Evolutionary conservation across 148 eudicot genomes (phyloP).

Genomic region (Heliosperma pusillum): DNA sequence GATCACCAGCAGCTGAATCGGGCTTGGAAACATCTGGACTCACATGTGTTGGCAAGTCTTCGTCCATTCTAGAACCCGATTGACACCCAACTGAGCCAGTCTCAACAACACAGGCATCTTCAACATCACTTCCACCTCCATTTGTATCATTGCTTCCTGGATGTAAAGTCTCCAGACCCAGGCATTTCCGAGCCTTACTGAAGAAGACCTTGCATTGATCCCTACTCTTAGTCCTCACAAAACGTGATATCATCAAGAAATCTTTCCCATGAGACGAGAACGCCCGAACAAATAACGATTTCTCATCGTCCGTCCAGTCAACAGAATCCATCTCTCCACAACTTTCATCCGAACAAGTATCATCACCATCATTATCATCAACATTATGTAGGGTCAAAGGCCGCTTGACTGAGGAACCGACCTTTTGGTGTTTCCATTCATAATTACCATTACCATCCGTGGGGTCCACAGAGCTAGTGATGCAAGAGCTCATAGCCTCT

Average conservation of each 20-base stretch:
- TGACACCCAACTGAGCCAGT: constrained; percentile 47
- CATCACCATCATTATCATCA: constrained; percentile 40
- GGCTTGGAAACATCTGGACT: constrained; percentile 33
- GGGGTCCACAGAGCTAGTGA: constrained; percentile 77
- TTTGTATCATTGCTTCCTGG: constrained; percentile 42
- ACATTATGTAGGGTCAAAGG: constrained; percentile 62
- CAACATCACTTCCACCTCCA: constrained; percentile 61
- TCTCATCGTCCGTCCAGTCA: constrained; percentile 94
- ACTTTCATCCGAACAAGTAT: constrained; percentile 81
- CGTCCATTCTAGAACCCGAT: constrained; percentile 47
- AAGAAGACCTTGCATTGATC: constrained; percentile 80
- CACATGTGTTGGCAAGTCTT: constrained; percentile 36
- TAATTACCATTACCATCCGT: constrained; percentile 50
- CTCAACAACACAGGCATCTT: constrained; percentile 61
- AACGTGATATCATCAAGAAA: constrained; percentile 62
- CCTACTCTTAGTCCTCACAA: constrained; percentile 58
- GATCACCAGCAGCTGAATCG: constrained; percentile 30
- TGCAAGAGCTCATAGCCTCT: constrained; percentile 76
- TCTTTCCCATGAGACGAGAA: constrained; percentile 75
- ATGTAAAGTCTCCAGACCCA: constrained; percentile 57
- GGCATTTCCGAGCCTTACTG: constrained; percentile 75
- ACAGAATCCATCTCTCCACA: constrained; percentile 66
- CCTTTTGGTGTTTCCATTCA: constrained; percentile 43
- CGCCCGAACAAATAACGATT: constrained; percentile 62
- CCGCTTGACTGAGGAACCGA: constrained; percentile 34